Percentiles rank a stretch among this genome's conserved stretches.
phyloP scores from a whole-genome alignment of 352 stramenopile species.

The Pythium biforme region DNA sequence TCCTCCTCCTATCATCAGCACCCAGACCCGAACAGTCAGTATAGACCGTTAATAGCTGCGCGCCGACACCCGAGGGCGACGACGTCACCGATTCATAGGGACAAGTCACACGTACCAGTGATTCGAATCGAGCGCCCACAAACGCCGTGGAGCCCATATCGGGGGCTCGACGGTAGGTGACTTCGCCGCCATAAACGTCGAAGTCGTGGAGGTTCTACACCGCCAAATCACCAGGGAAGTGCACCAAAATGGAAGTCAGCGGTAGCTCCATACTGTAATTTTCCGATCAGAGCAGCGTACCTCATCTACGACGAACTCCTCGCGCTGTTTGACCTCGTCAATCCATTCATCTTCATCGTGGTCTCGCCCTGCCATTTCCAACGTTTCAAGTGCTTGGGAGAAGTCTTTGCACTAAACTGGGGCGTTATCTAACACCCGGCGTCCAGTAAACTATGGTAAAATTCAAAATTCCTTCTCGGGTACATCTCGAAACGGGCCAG shows the following conservation, averaged over 20 bases:
- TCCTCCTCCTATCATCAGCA: slow-evolving; percentile 31
- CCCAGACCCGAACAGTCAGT: slow-evolving; percentile 18
- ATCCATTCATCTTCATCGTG: slow-evolving; percentile 68
- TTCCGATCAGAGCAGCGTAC: slow-evolving; percentile 20
- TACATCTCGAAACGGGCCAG: slow-evolving; percentile 13
- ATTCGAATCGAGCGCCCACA: slow-evolving; percentile 54
- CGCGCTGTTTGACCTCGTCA: slow-evolving; percentile 45
- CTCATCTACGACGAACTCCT: slow-evolving; percentile 60
- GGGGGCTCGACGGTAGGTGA: slow-evolving; percentile 64
- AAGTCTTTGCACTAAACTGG: slow-evolving; percentile 13
- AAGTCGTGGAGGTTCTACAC: slow-evolving; percentile 37
- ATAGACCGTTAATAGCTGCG: not conserved
- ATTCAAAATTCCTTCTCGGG: slow-evolving; percentile 22
- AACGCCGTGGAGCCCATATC: slow-evolving; percentile 46
- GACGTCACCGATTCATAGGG: not conserved
- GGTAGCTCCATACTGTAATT: slow-evolving; percentile 13
- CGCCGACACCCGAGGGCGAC: not conserved
- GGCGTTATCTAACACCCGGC: slow-evolving; percentile 16
- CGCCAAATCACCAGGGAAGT: not conserved
- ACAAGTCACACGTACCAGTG: slow-evolving; percentile 36
- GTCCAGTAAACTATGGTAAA: slow-evolving; percentile 20
- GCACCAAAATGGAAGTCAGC: slow-evolving; percentile 17
- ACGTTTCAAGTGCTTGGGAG: slow-evolving; percentile 27
- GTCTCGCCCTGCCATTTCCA: slow-evolving; percentile 54
- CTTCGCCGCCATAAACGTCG: slow-evolving; percentile 42